Base-by-base conservation (phyloP, 257 asterid genomes). In the Plantago elongata region DNA sequence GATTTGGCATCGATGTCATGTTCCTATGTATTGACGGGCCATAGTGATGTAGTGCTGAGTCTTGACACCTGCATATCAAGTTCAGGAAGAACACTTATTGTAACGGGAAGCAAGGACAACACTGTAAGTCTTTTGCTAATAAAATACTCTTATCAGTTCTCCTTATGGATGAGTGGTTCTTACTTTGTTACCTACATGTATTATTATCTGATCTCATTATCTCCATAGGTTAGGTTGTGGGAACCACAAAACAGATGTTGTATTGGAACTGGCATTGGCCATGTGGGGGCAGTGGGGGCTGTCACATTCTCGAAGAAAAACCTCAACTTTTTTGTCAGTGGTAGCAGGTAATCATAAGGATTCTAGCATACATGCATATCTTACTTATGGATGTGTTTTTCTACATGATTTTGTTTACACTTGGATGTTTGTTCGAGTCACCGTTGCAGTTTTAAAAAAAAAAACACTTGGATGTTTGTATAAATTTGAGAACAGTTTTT, bases 1-100 rank as follows among this genome's bases (percentile, higher is more conserved):
- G 97, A 93, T 79, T 80, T 93, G 77, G 82, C 90, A 67, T 78
- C 99, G 16, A 87, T 89, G 99, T 93, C 99, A 60, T 93, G 99
- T 66, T 76, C 96, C 68, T 93, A 87, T 69, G 95, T 89, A 52
- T 75, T 93, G 78, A 76, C 88, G 56, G 99, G 99, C 54, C 99
- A 93, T 66, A 81, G 85, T 9, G 95, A 93, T 75, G 76, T 85
- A 54, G 86, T 89, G 70, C 71, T 90, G 61, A 89, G 95, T 82
- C 85, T 93, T 69, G 99, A 93, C 68, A 85, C 96, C 42, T 85
- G 92, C 62, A 81, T 74, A 38, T 65, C 83, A 68, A 74, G 75
- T 72, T 76, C 96, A 65, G 92, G 90, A 72, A 85, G 73, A 76
- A 42, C 85, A 16, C 88, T 86, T 51, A 61, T 93, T 76, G 88